Evolutionary conservation across 257 asterid species (phyloP).

Genomic region (Misopates orontium): DNA sequence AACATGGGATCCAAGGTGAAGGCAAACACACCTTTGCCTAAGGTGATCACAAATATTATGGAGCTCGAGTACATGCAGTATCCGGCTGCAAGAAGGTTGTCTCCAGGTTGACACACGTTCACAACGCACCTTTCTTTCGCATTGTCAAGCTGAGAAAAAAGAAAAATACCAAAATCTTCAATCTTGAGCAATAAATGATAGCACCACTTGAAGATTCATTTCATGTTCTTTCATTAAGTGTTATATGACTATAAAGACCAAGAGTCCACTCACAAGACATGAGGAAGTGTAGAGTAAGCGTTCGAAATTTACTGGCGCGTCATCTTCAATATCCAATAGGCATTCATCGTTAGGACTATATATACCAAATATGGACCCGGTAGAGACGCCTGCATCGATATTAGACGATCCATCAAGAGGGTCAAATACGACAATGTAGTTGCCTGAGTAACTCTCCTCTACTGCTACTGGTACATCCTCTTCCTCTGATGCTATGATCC

Average conservation of each 20-base stretch:
- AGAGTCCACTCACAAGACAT: background rate
- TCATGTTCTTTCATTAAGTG: background rate
- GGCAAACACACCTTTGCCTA: constrained; percentile 80
- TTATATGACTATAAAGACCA: too few species aligned
- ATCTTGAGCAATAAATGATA: too few species aligned
- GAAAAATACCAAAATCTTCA: background rate
- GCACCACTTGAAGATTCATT: too few species aligned
- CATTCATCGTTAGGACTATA: constrained; percentile 89
- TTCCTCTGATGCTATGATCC: constrained; percentile 97
- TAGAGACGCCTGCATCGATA: constrained; percentile 91
- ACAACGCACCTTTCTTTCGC: constrained; percentile 60
- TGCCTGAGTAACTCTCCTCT: constrained; percentile 95
- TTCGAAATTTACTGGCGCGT: constrained; percentile 46
- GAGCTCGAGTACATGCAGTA: constrained; percentile 99
- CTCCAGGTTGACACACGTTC: constrained; percentile 91
- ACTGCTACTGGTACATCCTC: constrained; percentile 99
- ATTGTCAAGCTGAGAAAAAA: constrained; percentile 57
- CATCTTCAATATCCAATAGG: constrained; percentile 65
- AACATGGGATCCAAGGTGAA: constrained; percentile 87
- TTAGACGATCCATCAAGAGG: constrained; percentile 97
- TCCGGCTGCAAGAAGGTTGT: constrained; percentile 87
- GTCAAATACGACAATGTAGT: constrained; percentile 92
- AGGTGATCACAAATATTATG: constrained; percentile 62
- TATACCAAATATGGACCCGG: constrained; percentile 93
- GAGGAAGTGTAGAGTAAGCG: background rate